Conservation (phyloP, 1,139 yeast genomes). For the Yamadazyma membranifaciens region DNA sequence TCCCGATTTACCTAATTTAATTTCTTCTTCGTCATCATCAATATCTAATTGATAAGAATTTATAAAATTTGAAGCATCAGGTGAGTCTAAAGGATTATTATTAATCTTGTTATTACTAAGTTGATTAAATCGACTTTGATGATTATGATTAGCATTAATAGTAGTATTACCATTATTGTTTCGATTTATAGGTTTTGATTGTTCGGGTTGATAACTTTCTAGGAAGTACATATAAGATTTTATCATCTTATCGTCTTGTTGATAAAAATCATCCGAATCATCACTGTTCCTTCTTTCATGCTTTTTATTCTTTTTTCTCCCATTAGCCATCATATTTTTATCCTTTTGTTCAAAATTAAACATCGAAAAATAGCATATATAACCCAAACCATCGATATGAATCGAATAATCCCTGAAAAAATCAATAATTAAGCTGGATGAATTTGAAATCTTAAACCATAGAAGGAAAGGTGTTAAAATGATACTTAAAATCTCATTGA, state of each 20-base stretch:
- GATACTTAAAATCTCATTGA: conserved; percentile 78
- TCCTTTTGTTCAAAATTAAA: conserved; percentile 71
- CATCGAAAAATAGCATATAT: conserved; percentile 92
- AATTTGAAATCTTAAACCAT: conserved; percentile 76
- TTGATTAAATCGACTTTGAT: not conserved
- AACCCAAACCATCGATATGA: conserved; percentile 92
- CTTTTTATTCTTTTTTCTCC: conserved; percentile 19
- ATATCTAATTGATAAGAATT: conserved; percentile 16
- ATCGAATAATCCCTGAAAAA: conserved; percentile 86
- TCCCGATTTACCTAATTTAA: conserved; percentile 48
- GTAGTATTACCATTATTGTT: not conserved
- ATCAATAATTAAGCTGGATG: conserved; percentile 76
- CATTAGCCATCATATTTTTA: conserved; percentile 45
- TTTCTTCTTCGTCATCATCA: conserved; percentile 15
- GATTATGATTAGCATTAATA: not conserved
- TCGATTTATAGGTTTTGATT: not conserved
- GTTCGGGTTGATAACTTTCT: conserved; percentile 61
- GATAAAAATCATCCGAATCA: conserved; percentile 27
- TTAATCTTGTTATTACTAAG: conserved; percentile 22
- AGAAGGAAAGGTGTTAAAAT: conserved; percentile 82
- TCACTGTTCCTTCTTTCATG: conserved; percentile 13
- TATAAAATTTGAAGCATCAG: conserved; percentile 4
- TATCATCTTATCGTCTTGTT: conserved; percentile 85
- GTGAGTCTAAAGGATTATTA: not conserved
- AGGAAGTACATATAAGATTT: conserved; percentile 84